A percentile compares a stretch with the other conserved stretches of the same genome.
phyloP scores from a whole-genome alignment of 257 asterid species.

The Datura wrightii region DNA sequence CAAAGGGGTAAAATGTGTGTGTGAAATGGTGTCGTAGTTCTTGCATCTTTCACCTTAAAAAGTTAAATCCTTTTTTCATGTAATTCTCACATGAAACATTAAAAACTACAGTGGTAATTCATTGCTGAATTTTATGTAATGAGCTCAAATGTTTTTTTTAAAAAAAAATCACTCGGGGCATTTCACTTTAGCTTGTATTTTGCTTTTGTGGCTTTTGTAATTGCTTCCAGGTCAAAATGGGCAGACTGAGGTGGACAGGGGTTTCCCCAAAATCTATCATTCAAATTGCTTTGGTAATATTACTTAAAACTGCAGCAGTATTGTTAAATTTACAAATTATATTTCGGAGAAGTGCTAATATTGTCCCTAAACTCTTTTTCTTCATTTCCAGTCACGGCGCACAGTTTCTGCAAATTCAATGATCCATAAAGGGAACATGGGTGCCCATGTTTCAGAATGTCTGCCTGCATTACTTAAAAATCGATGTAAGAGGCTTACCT shows the following conservation, averaged over 20 bases:
- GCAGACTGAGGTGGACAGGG: constrained; percentile 45
- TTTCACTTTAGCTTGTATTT: not conserved
- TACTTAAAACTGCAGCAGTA: not conserved
- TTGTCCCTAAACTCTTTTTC: not conserved
- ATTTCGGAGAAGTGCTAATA: not conserved
- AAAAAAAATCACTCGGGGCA: not conserved
- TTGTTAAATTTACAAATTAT: not conserved
- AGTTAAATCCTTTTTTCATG: not conserved
- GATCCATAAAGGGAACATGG: constrained; percentile 35
- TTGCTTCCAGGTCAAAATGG: constrained; percentile 37
- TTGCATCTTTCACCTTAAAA: not conserved
- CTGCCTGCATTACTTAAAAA: constrained; percentile 47
- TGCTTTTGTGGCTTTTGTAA: not conserved
- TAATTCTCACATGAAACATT: not conserved
- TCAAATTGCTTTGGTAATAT: constrained; percentile 53
- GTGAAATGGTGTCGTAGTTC: not conserved
- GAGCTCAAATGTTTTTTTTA: not conserved
- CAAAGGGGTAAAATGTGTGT: not conserved
- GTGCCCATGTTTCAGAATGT: constrained; percentile 43
- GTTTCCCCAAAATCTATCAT: constrained; percentile 47
- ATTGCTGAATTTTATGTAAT: not conserved
- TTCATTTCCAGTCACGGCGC: constrained; percentile 41
- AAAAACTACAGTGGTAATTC: not conserved
- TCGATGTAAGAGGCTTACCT: constrained; percentile 52
- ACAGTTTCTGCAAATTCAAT: constrained; percentile 44